phyloP scores from a whole-genome alignment of 148 eudicot species.

The Arctostaphylos glauca region DNA sequence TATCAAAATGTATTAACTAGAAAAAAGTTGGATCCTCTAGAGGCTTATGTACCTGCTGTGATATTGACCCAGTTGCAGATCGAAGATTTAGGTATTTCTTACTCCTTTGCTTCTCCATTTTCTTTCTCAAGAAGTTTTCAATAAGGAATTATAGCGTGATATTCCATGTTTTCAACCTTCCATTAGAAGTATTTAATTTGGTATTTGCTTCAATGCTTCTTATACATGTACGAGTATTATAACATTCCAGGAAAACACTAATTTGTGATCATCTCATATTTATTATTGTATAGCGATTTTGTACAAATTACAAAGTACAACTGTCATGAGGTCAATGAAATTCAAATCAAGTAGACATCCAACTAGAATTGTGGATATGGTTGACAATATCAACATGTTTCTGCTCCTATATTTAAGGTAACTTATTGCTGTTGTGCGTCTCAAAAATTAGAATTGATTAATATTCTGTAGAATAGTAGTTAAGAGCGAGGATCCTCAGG shows the following conservation, averaged over 20 bases:
- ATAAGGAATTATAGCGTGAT: background rate
- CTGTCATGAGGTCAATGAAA: background rate
- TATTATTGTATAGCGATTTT: background rate
- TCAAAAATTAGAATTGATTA: too few relatives aligned
- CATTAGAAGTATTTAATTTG: background rate
- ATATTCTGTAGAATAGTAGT: too few relatives aligned
- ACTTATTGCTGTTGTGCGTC: too few relatives aligned
- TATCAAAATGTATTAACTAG: slow-evolving; percentile 41
- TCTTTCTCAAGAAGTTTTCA: slow-evolving; percentile 4
- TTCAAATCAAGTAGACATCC: background rate
- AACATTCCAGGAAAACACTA: background rate
- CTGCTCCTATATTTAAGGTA: background rate
- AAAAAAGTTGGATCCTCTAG: slow-evolving; percentile 91
- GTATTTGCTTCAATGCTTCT: slow-evolving; percentile 1
- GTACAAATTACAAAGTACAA: too few relatives aligned
- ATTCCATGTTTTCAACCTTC: background rate
- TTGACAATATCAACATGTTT: background rate
- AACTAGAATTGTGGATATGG: background rate
- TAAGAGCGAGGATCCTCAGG: too few relatives aligned
- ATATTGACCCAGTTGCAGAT: slow-evolving; percentile 81
- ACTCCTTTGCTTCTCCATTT: background rate
- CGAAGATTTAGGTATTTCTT: slow-evolving; percentile 68
- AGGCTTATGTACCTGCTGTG: slow-evolving; percentile 87
- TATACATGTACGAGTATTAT: background rate
- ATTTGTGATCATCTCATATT: background rate